Percentiles rank a stretch among this genome's conserved stretches.
These are phyloP conservation scores for Bipolaris cookei DNA, from an alignment of 2,329 filamentous ascomycete species.

Conservation along the genomic window DNA sequence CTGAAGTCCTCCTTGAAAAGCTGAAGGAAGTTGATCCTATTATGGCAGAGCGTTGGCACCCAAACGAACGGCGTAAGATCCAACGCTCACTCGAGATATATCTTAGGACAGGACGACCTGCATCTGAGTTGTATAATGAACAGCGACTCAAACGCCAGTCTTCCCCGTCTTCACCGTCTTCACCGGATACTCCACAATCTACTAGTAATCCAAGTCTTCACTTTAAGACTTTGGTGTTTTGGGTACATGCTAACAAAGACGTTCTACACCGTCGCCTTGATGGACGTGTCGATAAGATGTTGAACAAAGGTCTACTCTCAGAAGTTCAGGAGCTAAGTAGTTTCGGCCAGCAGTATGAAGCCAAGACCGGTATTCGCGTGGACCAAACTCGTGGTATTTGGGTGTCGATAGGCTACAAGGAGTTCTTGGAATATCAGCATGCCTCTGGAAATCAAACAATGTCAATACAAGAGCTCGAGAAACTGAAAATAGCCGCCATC, in stretches of 20 bases:
- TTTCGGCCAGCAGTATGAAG: slow-evolving; percentile 54
- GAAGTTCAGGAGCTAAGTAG: slow-evolving; percentile 64
- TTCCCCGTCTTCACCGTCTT: slow-evolving; percentile 14
- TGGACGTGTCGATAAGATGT: slow-evolving; percentile 82
- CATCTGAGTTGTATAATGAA: slow-evolving; percentile 85
- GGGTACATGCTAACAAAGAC: slow-evolving; percentile 77
- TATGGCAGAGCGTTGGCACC: slow-evolving; percentile 93
- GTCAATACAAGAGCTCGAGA: slow-evolving; percentile 55
- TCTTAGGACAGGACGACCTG: slow-evolving; percentile 77
- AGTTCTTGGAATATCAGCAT: slow-evolving; percentile 75
- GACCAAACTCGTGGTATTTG: slow-evolving; percentile 87
- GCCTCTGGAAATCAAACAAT: slow-evolving; percentile 38
- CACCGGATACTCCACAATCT: not conserved
- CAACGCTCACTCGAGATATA: slow-evolving; percentile 88
- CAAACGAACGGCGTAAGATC: slow-evolving; percentile 90
- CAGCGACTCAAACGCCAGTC: slow-evolving; percentile 59
- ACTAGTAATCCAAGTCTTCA: slow-evolving; percentile 46
- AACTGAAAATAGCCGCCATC: slow-evolving; percentile 65
- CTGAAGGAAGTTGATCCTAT: slow-evolving; percentile 81
- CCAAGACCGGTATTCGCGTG: slow-evolving; percentile 58
- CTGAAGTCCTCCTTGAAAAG: slow-evolving; percentile 73
- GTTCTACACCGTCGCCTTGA: slow-evolving; percentile 77
- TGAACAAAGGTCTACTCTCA: slow-evolving; percentile 67
- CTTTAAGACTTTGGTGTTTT: slow-evolving; percentile 74
- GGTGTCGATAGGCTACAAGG: slow-evolving; percentile 96